Percentiles rank a stretch among this genome's conserved stretches.
Evolutionary conservation across 2,329 filamentous ascomycete species (phyloP).

Genomic region (Pseudogymnoascus sp.): DNA sequence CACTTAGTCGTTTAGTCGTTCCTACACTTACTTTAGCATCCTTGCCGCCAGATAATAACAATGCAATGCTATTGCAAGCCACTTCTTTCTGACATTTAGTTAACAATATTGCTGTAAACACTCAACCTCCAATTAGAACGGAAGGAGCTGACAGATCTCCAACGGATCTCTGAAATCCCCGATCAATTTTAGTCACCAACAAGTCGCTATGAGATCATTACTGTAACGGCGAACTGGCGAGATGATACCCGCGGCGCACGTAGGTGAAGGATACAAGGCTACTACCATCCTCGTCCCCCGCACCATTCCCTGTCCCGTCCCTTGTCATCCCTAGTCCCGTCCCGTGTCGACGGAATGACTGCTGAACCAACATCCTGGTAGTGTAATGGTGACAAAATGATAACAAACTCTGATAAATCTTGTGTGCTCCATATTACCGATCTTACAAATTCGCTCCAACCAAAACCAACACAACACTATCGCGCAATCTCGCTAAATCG

Average conservation of each 20-base stretch:
- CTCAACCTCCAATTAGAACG: not conserved
- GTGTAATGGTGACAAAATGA: not conserved
- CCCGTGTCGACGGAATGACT: not conserved
- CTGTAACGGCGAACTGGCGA: not conserved
- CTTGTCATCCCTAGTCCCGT: not conserved
- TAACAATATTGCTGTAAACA: not conserved
- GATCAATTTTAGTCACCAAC: not conserved
- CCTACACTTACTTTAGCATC: not conserved
- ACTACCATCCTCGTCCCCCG: not conserved
- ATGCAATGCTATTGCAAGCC: not conserved
- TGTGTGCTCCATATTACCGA: not conserved
- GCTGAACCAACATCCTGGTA: not conserved
- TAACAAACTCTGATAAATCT: not conserved
- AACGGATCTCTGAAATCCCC: not conserved
- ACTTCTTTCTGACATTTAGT: not conserved
- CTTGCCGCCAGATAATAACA: not conserved
- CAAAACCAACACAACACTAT: not conserved
- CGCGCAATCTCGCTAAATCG: not conserved
- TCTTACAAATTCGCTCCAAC: not conserved
- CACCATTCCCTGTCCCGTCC: not conserved
- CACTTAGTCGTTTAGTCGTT: not conserved
- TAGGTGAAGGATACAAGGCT: not conserved
- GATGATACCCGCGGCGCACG: not conserved
- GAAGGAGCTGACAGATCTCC: not conserved
- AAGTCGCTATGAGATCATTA: not conserved